Conservation (phyloP, 2,329 filamentous ascomycete genomes). For the Aspergillus neotritici region DNA sequence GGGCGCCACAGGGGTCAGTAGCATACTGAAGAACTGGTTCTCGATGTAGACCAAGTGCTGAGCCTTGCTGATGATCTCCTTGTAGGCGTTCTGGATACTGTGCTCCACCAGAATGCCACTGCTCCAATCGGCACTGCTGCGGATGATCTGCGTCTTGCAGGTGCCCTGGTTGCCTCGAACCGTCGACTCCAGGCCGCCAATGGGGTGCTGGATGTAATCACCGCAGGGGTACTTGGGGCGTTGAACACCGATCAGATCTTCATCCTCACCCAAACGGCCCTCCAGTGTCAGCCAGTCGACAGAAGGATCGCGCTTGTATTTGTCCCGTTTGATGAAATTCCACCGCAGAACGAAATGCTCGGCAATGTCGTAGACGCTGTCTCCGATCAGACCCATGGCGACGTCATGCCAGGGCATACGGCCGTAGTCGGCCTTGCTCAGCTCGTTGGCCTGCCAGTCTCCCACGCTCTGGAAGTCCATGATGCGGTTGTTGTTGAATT, state of each 20-base stretch:
- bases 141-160: slow-evolving; percentile 76
- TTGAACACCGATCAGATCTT: slow-evolving; percentile 83
- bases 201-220: slow-evolving; percentile 75
- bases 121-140: slow-evolving; percentile 89
- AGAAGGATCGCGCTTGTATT: slow-evolving; percentile 81
- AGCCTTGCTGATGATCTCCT: slow-evolving; percentile 76
- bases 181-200: slow-evolving; percentile 64
- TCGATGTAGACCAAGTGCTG: slow-evolving; percentile 96
- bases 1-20: neutral
- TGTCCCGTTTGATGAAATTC: slow-evolving; percentile 97
- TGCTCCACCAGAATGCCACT: slow-evolving; percentile 79
- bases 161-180: slow-evolving; percentile 60
- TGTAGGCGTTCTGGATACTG: slow-evolving; percentile 82
- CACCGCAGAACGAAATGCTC: slow-evolving; percentile 92
- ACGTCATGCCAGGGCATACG: slow-evolving; percentile 99
- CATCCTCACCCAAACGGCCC: slow-evolving; percentile 68
- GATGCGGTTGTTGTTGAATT: slow-evolving; percentile 96
- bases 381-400: slow-evolving; percentile 82
- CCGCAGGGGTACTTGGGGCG: slow-evolving; percentile 84
- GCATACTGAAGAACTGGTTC: slow-evolving; percentile 87
- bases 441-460: slow-evolving; percentile 88
- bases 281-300: slow-evolving; percentile 83
- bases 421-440: slow-evolving; percentile 84
- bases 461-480: slow-evolving; percentile 90
- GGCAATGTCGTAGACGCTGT: slow-evolving; percentile 86